phyloP scores from a whole-genome alignment of 768 basidiomycete genomes.

The Pleurotus cornucopiae region DNA sequence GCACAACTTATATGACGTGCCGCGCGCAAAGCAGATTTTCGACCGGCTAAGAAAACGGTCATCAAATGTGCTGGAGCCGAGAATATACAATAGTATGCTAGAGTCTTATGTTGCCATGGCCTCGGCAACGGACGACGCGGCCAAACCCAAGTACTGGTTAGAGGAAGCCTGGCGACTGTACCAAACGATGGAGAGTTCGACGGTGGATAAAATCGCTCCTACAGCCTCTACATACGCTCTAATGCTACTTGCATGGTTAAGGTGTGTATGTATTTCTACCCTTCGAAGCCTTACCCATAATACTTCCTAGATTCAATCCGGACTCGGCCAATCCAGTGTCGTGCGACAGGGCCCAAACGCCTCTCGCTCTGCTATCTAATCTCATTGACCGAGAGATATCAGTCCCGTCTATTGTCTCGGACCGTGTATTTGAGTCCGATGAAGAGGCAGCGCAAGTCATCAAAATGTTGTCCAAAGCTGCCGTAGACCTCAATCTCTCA shows the following conservation, averaged over 20 bases:
- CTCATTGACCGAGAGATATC: conserved; percentile 48
- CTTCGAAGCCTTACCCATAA: conserved; percentile 1
- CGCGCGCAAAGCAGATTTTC: conserved; percentile 73
- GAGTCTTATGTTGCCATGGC: conserved; percentile 63
- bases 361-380: conserved; percentile 35
- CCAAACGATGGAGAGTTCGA: conserved; percentile 43
- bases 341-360: conserved; percentile 14
- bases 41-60: conserved; percentile 44
- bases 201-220: conserved; percentile 39
- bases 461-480: conserved; percentile 52
- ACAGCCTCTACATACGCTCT: conserved; percentile 61
- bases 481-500: conserved; percentile 49
- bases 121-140: conserved; percentile 35
- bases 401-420: conserved; percentile 48
- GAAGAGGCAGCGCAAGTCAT: conserved; percentile 55
- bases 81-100: conserved; percentile 66
- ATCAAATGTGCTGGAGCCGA: conserved; percentile 30
- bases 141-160: conserved; percentile 48
- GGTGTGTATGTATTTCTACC: conserved; percentile 29
- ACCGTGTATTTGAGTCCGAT: conserved; percentile 49
- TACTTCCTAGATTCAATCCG: conserved; percentile 30
- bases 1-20: conserved; percentile 68
- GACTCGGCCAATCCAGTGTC: conserved; percentile 22
- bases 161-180: conserved; percentile 61
- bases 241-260: conserved; percentile 57